A percentile compares a stretch with the other conserved stretches of the same genome.
Conservation (phyloP, 1,139 yeast species). For the Yarrowia galli region DNA sequence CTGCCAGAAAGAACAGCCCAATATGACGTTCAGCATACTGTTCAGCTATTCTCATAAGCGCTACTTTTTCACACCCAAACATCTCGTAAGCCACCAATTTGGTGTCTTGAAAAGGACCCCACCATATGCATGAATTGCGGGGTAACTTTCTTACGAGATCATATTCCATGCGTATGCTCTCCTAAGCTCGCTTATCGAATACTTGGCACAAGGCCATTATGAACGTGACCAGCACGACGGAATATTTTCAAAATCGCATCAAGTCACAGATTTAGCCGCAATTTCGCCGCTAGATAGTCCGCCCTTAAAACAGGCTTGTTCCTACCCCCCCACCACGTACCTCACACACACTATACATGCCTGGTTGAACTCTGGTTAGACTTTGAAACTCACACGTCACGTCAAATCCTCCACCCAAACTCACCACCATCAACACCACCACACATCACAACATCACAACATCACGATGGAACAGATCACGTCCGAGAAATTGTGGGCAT, state of each 20-base stretch:
- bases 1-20: too few species aligned
- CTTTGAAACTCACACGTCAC: slow-evolving; percentile 37
- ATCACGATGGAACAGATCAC: slow-evolving; percentile 30
- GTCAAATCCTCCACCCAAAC: slow-evolving; percentile 36
- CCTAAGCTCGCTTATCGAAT: slow-evolving; percentile 9
- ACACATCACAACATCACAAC: slow-evolving; percentile 1
- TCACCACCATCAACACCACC: slow-evolving; percentile 20
- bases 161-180: slow-evolving; percentile 24
- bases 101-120: slow-evolving; percentile 1
- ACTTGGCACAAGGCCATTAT: not conserved
- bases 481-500: slow-evolving; percentile 34
- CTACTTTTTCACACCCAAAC: not conserved
- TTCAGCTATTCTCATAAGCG: too few species aligned
- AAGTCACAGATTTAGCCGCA: not conserved
- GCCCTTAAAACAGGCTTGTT: not conserved
- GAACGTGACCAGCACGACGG: not conserved
- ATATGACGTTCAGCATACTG: too few species aligned
- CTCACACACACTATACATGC: slow-evolving; percentile 18
- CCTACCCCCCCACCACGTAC: slow-evolving; percentile 1
- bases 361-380: slow-evolving; percentile 30
- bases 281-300: not conserved
- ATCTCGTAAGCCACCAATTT: not conserved
- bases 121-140: slow-evolving; percentile 34
- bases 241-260: not conserved
- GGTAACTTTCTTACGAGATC: slow-evolving; percentile 21